Percentiles rank a stretch among this genome's conserved stretches.
Evolutionary conservation across 2,329 filamentous ascomycete species (phyloP).

Genomic region (Fusarium musae): DNA sequence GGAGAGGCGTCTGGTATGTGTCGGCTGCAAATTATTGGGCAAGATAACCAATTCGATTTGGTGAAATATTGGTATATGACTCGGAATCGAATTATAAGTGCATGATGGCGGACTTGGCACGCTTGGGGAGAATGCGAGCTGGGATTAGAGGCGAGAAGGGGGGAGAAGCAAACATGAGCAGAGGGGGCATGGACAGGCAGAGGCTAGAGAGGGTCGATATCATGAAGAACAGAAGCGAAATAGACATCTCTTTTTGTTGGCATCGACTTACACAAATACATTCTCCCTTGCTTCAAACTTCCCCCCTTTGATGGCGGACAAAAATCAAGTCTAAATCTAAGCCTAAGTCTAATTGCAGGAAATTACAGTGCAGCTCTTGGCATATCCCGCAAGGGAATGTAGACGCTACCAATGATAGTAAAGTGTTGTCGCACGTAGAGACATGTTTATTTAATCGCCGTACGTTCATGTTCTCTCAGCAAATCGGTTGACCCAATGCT

Average conservation of each 20-base stretch:
- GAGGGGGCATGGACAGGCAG: not conserved
- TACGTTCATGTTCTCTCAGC: not conserved
- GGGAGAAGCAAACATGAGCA: not conserved
- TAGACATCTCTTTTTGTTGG: not conserved
- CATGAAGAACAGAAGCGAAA: not conserved
- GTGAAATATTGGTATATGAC: constrained; percentile 12
- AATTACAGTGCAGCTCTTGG: not conserved
- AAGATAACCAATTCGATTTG: not conserved
- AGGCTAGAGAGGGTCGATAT: not conserved
- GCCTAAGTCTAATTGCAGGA: constrained; percentile 1
- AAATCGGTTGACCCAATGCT: constrained; percentile 14
- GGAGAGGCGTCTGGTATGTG: constrained; percentile 27
- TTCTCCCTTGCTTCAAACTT: constrained; percentile 4
- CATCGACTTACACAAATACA: constrained; percentile 4
- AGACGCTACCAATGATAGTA: not conserved
- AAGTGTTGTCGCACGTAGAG: constrained; percentile 21
- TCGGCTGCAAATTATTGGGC: not conserved
- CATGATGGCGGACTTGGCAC: not conserved
- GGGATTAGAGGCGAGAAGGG: not conserved
- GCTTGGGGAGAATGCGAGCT: not conserved
- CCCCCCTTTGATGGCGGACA: not conserved
- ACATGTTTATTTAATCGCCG: not conserved
- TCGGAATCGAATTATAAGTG: not conserved
- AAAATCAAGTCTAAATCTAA: constrained; percentile 14
- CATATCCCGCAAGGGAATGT: not conserved